Base-by-base conservation (phyloP, 257 asterid species). In the Ocimum tenuiflorum region DNA sequence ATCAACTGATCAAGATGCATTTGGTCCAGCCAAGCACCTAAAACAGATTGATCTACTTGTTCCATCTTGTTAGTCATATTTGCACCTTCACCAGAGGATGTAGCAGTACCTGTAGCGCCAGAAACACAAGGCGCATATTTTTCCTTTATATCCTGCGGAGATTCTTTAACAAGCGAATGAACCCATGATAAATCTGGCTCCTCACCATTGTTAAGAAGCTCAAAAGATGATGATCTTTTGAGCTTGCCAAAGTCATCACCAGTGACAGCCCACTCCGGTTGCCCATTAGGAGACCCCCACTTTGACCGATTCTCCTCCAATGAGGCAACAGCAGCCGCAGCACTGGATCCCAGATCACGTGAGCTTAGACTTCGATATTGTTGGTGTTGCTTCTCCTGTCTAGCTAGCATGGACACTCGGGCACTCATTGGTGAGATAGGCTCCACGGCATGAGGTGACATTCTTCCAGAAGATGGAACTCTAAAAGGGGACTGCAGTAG, bases 171-270 rank as follows among this genome's bases (percentile, higher is more conserved):
- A 10, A 91, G 89, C 0, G 89, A 81, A 43, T 91, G 95, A 60
- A 91, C 95, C 98, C 98, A 91, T 3, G 95, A 88, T 45, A 88
- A 69, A 75, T 88, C 95, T 4, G 98, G 98, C 67, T 85, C 97
- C 75, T 85, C 96, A 8, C 75, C 83, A 9, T 77, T 74, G 70
- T 72, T 81, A 29, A 76, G 80, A 59, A 63, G 71, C 77, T 90
- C 95, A 15, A 77, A 85, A n/a, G 97, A 87, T 1, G 87, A 78
- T 3, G 95, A 82, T 67, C 86, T 77, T 75, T 70, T 81, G 39
- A 75, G 81, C 68, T 63, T 87, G 36, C 81, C 82, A 10, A 83
- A 45, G 41, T 78, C 86, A 8, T 75, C 86, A 0, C 75, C 54
- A 17, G 17, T 69, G 29, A 75, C 63, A 0, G 79, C 85, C 96